These are phyloP conservation scores for Epichloe coenophiala DNA, from an alignment of 2,329 filamentous ascomycete species.

Conservation along the genomic window DNA sequence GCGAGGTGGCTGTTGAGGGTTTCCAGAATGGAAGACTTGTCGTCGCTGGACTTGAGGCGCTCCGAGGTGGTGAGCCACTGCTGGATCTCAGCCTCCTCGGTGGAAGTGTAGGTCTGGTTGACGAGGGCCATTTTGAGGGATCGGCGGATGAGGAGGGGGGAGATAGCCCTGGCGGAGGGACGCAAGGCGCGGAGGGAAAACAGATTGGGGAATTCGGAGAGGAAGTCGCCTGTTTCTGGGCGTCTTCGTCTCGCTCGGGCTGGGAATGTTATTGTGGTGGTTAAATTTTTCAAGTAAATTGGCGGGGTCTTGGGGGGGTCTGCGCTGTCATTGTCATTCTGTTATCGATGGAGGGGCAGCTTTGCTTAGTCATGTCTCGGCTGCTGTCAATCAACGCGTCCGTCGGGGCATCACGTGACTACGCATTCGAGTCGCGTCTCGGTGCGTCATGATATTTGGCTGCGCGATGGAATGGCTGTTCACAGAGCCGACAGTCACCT, in stretches of 20 bases:
- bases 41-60: conserved; percentile 43
- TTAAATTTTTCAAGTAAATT: too few relatives aligned
- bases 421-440: conserved; percentile 22
- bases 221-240: conserved; percentile 3
- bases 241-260: conserved; percentile 4
- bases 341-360: background rate
- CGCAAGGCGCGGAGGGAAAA: conserved; percentile 27
- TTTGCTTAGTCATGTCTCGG: conserved; percentile 1
- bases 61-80: conserved; percentile 75
- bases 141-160: conserved; percentile 15
- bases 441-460: conserved; percentile 12
- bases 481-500: background rate
- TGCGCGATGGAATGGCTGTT: conserved; percentile 2
- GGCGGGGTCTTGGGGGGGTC: too few relatives aligned
- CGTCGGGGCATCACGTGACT: conserved; percentile 15
- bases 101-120: conserved; percentile 55
- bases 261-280: background rate
- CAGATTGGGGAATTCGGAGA: conserved; percentile 22
- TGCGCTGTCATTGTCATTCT: background rate
- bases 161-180: conserved; percentile 21
- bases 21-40: conserved; percentile 56
- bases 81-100: conserved; percentile 76
- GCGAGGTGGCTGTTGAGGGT: conserved; percentile 79
- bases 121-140: conserved; percentile 52
- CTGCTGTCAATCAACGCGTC: conserved; percentile 2